Evolutionary conservation across 2,329 filamentous ascomycete species (phyloP), one percentile per base, ranked within the genome.

Genomic region (Juglanconis sp.): DNA sequence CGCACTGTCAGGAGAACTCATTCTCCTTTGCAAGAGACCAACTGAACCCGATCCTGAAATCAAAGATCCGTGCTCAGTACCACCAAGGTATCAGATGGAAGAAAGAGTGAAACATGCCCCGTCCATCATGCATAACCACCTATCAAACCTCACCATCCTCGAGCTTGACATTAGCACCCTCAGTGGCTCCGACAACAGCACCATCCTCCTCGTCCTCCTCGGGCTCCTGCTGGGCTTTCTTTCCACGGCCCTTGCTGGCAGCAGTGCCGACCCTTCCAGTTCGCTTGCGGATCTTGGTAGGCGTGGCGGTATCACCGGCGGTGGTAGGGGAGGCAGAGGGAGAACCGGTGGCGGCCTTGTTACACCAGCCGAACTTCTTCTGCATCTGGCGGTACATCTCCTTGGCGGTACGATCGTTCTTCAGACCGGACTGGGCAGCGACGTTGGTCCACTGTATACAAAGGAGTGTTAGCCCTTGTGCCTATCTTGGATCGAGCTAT

Each of bases 301-400:
- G 59, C 3, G 54, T 63, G n/a, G 47, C 36, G n/a, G 55, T 15
- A n/a, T 11, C 36, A 8, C 32, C 34, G 6, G 34, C 34, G 11
- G 46, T 32, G 30, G 31, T 49, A 31, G 13, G 9, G 35, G 36
- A 35, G 17, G 42, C 31, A 34, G 54, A 17, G 15, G 44, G 34
- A 34, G 47, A 5, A 8, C 36, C 40, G 11, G 13, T n/a, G 24
- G 36, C 31, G 34, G 30, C 31, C 38, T 52, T 57, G 32, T n/a
- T 34, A 24, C 24, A 53, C 51, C 50, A 36, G 48, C 59, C 55
- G 10, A 63, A 59, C 49, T 65, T 64, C 35, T 48, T 54, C 24
- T 61, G 56, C 6, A 68, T 52, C 8, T 64, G 46, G 24, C 61
- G 57, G 57, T 61, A 68, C 35, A 60, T 60, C 34, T 61, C 63